Conservation (phyloP, 1,139 yeast genomes). For the Blastobotrys apis region DNA sequence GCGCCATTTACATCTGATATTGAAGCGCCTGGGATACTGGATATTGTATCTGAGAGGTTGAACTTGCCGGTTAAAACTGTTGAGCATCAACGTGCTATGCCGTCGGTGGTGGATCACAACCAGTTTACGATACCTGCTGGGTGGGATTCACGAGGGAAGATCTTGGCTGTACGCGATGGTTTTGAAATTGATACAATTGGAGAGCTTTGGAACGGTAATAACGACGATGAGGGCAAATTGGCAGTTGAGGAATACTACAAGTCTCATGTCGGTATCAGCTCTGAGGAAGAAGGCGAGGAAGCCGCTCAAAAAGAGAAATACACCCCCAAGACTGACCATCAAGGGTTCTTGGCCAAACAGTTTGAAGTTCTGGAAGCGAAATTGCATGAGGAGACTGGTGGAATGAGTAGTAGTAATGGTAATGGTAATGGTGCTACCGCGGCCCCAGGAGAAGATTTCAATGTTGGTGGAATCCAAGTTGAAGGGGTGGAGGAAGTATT, state of each 20-base stretch:
- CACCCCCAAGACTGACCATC: slow-evolving; percentile 22
- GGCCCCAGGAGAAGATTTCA: slow-evolving; percentile 15
- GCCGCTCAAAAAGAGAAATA: background rate
- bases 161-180: slow-evolving; percentile 29
- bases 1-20: slow-evolving; percentile 19
- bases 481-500: slow-evolving; percentile 30
- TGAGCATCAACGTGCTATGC: slow-evolving; percentile 21
- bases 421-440: background rate
- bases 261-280: background rate
- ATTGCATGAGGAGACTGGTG: slow-evolving; percentile 7
- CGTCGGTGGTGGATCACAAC: slow-evolving; percentile 36
- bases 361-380: slow-evolving; percentile 21
- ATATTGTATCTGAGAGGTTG: slow-evolving; percentile 26
- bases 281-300: slow-evolving; percentile 12
- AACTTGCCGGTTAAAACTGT: slow-evolving; percentile 21
- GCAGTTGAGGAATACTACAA: slow-evolving; percentile 8
- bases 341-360: slow-evolving; percentile 26
- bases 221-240: background rate
- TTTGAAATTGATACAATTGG: slow-evolving; percentile 24
- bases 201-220: slow-evolving; percentile 18
- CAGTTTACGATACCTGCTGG: slow-evolving; percentile 42
- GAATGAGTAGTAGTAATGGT: background rate
- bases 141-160: slow-evolving; percentile 39
- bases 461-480: slow-evolving; percentile 32
- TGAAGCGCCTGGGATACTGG: slow-evolving; percentile 15